These are phyloP conservation scores for Dryas alaskensis DNA, from an alignment of 306 rosid species.

Conservation along the genomic window DNA sequence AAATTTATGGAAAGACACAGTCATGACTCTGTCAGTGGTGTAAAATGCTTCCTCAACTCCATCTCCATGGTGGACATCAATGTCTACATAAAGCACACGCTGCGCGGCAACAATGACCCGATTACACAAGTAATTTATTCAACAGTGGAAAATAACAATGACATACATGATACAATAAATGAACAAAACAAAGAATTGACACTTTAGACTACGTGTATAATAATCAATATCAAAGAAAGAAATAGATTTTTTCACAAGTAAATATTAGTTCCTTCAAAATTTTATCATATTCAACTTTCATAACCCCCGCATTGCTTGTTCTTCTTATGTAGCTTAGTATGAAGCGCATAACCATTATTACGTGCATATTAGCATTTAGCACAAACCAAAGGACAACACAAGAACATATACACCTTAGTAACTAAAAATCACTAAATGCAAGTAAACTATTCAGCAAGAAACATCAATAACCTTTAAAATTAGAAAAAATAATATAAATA, in stretches of 20 bases:
- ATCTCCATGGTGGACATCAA: slow-evolving; percentile 92
- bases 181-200: neutral
- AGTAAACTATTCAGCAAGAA: neutral
- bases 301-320: neutral
- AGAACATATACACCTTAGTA: neutral
- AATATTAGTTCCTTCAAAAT: neutral
- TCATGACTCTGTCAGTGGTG: slow-evolving; percentile 92
- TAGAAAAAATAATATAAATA: neutral
- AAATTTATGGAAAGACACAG: slow-evolving; percentile 81
- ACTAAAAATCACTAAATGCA: neutral
- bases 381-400: too few species aligned
- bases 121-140: neutral
- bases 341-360: too few species aligned
- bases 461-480: neutral
- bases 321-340: too few species aligned
- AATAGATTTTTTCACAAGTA: neutral
- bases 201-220: neutral
- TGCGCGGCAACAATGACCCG: slow-evolving; percentile 32
- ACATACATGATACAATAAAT: neutral
- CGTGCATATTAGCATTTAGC: too few species aligned
- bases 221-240: neutral
- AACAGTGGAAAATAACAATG: neutral
- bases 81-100: slow-evolving; percentile 86
- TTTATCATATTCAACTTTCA: neutral
- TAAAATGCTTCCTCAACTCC: slow-evolving; percentile 99